Evolutionary conservation across 225 moss, liverwort and hornwort genomes (phyloP).

Genomic region (Thuidium tamariscinum): DNA sequence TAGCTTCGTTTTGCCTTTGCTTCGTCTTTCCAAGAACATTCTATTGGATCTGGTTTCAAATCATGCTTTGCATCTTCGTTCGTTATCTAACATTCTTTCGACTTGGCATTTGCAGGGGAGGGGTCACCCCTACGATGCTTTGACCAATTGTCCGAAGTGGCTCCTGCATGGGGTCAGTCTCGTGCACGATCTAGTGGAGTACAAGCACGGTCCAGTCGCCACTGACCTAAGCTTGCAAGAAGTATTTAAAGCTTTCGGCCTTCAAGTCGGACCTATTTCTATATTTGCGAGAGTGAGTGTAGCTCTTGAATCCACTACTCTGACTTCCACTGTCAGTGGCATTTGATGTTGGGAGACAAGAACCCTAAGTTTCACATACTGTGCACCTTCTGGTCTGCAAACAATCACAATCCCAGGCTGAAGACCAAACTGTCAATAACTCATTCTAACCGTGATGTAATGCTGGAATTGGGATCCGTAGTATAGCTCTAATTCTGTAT

Average conservation of each 20-base stretch:
- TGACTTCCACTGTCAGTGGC: background rate
- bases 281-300: background rate
- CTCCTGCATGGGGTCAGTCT: background rate
- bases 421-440: background rate
- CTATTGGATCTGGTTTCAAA: background rate
- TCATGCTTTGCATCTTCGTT: background rate
- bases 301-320: background rate
- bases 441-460: background rate
- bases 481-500: background rate
- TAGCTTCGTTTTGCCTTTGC: background rate
- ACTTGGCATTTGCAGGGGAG: background rate
- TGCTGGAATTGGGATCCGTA: background rate
- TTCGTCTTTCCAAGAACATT: background rate
- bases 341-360: background rate
- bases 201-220: background rate
- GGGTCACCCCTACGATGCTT: background rate
- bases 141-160: background rate
- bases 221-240: background rate
- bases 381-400: background rate
- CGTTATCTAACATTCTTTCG: background rate
- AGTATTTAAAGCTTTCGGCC: slow-evolving; percentile 8
- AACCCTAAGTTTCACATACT: background rate
- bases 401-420: background rate
- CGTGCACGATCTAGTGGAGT: background rate
- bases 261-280: background rate